A percentile compares a stretch with the other conserved stretches of the same genome.
These are phyloP conservation scores for Aspergillus indologenus DNA, from an alignment of 495 filamentous ascomycete genomes.

Conservation along the genomic window DNA sequence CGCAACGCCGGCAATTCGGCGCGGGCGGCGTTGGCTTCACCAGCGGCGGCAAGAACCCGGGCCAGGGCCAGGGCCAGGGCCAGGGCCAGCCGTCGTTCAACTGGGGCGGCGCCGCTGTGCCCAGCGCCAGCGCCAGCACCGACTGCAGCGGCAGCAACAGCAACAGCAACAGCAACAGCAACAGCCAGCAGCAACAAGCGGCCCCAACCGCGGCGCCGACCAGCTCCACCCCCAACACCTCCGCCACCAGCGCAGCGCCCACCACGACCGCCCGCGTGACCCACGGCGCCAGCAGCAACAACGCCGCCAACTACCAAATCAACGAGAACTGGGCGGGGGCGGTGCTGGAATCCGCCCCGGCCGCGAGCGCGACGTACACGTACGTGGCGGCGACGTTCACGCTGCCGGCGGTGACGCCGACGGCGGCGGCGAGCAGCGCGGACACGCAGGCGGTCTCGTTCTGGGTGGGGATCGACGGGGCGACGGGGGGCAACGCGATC, in stretches of 20 bases:
- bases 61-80: background rate
- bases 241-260: conserved; percentile 4
- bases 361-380: conserved; percentile 34
- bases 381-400: conserved; percentile 44
- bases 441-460: conserved; percentile 42
- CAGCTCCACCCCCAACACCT: background rate
- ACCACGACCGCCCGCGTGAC: conserved; percentile 7
- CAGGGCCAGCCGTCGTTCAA: background rate
- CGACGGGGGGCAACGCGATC: conserved; percentile 46
- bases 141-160: conserved; percentile 20
- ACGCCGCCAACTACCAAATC: conserved; percentile 30
- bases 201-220: background rate
- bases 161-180: conserved; percentile 7
- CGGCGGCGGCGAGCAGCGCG: conserved; percentile 32
- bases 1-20: background rate
- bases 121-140: background rate
- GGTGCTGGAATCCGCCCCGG: conserved; percentile 29
- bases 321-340: conserved; percentile 49
- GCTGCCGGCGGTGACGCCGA: conserved; percentile 41
- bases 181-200: conserved; percentile 20
- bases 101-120: background rate
- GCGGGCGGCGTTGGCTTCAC: background rate
- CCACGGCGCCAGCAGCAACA: conserved; percentile 8
- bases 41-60: background rate
- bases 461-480: conserved; percentile 55